Base-by-base conservation (phyloP, 2,329 filamentous ascomycete species). In the Dothideomycetidae sp. region DNA sequence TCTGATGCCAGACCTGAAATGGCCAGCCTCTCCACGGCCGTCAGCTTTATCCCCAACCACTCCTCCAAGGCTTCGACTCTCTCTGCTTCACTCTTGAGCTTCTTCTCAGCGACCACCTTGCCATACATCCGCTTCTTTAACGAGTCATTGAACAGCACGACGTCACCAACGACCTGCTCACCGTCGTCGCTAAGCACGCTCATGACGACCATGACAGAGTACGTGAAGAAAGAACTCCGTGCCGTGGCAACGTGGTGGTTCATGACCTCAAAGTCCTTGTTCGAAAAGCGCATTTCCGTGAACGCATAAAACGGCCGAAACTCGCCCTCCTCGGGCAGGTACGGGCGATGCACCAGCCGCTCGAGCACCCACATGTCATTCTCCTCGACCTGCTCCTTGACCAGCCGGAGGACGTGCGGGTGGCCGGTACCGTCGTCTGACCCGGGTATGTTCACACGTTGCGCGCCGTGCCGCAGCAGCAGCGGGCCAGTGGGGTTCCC, bases 271-370 rank as follows among this genome's bases (percentile, higher is more conserved):
- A 73, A 81, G 53, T 81, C 77, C 30, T 60, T 54, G 3, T 64
- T 66, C 21, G 72, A 51, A 53, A 78, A 81, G 53, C 81, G 76
- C 11, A 67, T 60, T 42, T 79, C 72, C 2, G 68, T 66, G 53
- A 84, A 85, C 43, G 67, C 71, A 53, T 81, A 82, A 33, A 65
- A 68, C 1, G 69, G 60, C 14, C 66, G 60, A 72, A 77, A 85
- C 2, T 62, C 59, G 32, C 55, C 58, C 1, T 65, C 56, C 0
- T 54, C 36, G 9, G 39, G 39, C 21, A 26, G 21, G 7, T n/a
- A 7, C 7, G 21, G 21, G n/a, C 21, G 21, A 26, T 7, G 21
- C 21, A 26, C 21, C 50, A 12, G 53, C 46, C 49, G 49, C 41
- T 64, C 57, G 36, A 59, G 64, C 7, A 63, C 57, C 62, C 63